Base-by-base conservation (phyloP, 2,329 filamentous ascomycete species). In the Alternaria panax region DNA sequence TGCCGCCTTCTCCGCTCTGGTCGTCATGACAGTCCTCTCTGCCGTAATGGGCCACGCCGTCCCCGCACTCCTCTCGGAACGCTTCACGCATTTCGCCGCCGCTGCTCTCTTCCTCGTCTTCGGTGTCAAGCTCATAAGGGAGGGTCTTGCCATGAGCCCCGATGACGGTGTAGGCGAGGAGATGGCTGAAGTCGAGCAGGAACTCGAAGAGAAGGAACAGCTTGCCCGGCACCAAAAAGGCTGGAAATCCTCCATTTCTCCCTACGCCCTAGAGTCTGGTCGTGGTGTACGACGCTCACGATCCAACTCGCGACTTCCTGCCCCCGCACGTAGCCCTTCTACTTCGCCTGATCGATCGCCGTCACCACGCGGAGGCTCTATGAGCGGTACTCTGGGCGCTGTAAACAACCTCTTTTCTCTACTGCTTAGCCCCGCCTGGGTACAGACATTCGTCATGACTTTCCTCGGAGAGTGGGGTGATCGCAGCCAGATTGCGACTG, bases 401-500 rank as follows among this genome's bases (percentile, higher is more conserved):
- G 81, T 97, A 24, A 88, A 89, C 77, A 99, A 99, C 71, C 86
- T 99, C 4, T 87, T 93, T 63, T 93, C 92, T 11, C 84, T 99
- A 7, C 85, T 99, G 5, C 85, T 99, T 38, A 97, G 92, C 78
- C 95, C 95, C 1, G 95, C 93, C 0, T 99, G 95, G 95, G 95
- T 99, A 14, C 94, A 98, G 80, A 99, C 95, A 0, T 99, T 99
- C 75, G 87, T 96, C 70, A 99, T 99, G 95, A 99, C 95, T 2
- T 99, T 99, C 81, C 82, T 99, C 28, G 95, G 95, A 40, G 95
- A 99, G 79, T 99, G 95, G 95, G 95, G 95, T 57, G 95, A 99
- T 74, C 88, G 95, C 68, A 96, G 92, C 76, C 95, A 99, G 81
- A 98, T 99, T 72, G 95, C 95, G 22, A 99, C 95, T 0, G 96